Evolutionary conservation across 257 asterid species (phyloP), one percentile per base, ranked within the genome.

Genomic region (Coffea canephora): DNA sequence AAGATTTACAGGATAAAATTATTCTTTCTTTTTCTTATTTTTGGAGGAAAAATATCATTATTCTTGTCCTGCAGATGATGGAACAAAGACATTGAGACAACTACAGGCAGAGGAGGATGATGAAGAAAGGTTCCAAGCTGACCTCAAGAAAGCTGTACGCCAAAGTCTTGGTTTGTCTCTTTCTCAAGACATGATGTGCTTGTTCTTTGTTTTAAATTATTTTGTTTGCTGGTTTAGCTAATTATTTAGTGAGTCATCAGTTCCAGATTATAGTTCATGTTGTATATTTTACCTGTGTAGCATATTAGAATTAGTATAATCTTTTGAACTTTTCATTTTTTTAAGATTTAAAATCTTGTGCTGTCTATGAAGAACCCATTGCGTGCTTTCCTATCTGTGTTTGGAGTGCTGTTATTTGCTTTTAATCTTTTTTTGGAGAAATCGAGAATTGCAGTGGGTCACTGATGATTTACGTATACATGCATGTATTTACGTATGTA

Each of bases 61-160:
- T 41, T 23, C 50, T 73, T 50, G 45, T 84, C 68, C 77, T 82
- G 78, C 78, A 87, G 94, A 89, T 81, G 87, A 79, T 83, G 95
- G 86, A 84, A 85, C 89, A 50, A 90, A 91, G 84, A 86, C 93
- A 74, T 85, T 89, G 89, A 85, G 91, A 72, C 92, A 91, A 79
- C 90, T 89, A 84, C 93, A 87, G 86, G 93, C 86, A 16, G 99
- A 91, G 86, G 95, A 91, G 45, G 97, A 93, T 34, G 96, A 89
- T 69, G 99, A 95, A 85, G 97, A 93, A 87, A 91, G 97, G 91
- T 95, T 93, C 85, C 98, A 92, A 86, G 96, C 92, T 34, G 99
- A 95, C 85, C 92, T 95, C 82, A 83, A 92, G 88, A 91, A 86
- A 84, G 99, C 99, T 76, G 94, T 92, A 41, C 93, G 80, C 82